These are phyloP conservation scores for Populus deltoides DNA, from an alignment of 345 rosid genomes.

Conservation along the genomic window DNA sequence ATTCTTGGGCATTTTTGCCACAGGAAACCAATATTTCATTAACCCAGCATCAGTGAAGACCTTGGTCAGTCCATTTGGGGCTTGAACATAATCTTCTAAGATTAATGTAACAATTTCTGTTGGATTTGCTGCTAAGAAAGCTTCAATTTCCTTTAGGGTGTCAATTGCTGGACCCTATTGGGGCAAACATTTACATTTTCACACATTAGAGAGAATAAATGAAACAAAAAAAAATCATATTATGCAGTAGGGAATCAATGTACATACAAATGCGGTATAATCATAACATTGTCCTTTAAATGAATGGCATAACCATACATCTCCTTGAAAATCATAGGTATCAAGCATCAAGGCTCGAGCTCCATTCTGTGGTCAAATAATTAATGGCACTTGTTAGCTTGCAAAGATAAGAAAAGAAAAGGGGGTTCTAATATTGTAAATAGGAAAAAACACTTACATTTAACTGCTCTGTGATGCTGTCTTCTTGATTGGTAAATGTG, in stretches of 20 bases:
- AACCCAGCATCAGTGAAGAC: constrained; percentile 56
- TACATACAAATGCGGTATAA: constrained; percentile 57
- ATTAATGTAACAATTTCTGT: constrained; percentile 55
- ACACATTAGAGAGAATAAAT: background rate
- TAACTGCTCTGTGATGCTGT: constrained; percentile 52
- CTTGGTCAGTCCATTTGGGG: constrained; percentile 51
- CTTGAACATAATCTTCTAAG: constrained; percentile 62
- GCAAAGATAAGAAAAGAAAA: background rate
- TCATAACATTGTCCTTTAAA: constrained; percentile 54
- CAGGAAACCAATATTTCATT: constrained; percentile 64
- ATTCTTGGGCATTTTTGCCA: constrained; percentile 54
- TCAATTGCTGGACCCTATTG: constrained; percentile 58
- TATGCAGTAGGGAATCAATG: background rate
- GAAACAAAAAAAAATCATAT: too few relatives aligned
- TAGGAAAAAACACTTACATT: constrained; percentile 29
- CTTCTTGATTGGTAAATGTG: constrained; percentile 66
- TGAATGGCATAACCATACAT: constrained; percentile 73
- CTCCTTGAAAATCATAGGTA: constrained; percentile 61
- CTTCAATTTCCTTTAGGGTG: constrained; percentile 54
- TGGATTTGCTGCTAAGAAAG: constrained; percentile 54
- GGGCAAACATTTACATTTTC: background rate
- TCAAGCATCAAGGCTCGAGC: constrained; percentile 67
- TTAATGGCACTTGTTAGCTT: background rate
- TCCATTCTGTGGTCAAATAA: constrained; percentile 45
- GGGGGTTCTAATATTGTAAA: background rate